Percentiles rank a stretch among this genome's conserved stretches.
Conservation (phyloP, 1,284 basidiomycete species). For the Sporisorium exsertum region DNA sequence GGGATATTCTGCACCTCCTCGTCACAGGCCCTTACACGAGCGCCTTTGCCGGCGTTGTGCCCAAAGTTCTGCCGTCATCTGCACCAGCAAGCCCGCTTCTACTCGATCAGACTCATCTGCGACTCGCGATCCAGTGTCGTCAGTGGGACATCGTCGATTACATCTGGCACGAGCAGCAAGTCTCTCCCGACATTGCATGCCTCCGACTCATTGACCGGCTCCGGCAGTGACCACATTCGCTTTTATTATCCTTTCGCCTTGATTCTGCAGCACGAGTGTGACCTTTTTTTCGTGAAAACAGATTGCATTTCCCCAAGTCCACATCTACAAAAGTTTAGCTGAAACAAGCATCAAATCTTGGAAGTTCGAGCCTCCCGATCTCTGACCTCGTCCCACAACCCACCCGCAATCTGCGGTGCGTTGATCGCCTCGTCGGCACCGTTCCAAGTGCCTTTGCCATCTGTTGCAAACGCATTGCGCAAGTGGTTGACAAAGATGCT, state of each 20-base stretch:
- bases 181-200: constrained; percentile 40
- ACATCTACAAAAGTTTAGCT: no score
- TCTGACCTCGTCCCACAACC: constrained; percentile 51
- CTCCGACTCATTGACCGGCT: constrained; percentile 34
- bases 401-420: constrained; percentile 35
- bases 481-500: constrained; percentile 55
- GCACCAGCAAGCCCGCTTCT: background rate
- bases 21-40: constrained; percentile 5
- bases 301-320: no score
- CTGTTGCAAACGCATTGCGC: constrained; percentile 48
- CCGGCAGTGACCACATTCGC: background rate
- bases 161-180: constrained; percentile 34
- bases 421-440: constrained; percentile 35
- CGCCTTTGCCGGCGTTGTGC: background rate
- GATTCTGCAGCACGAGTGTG: no score
- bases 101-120: constrained; percentile 19
- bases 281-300: no score
- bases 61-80: background rate
- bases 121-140: constrained; percentile 24
- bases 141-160: constrained; percentile 41
- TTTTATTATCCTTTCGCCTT: no score
- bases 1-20: constrained; percentile 20
- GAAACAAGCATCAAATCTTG: constrained; percentile 29
- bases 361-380: constrained; percentile 37
- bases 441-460: constrained; percentile 41